These are phyloP conservation scores for Candida ovalis DNA, from an alignment of 805 yeast genomes.

Conservation along the genomic window DNA sequence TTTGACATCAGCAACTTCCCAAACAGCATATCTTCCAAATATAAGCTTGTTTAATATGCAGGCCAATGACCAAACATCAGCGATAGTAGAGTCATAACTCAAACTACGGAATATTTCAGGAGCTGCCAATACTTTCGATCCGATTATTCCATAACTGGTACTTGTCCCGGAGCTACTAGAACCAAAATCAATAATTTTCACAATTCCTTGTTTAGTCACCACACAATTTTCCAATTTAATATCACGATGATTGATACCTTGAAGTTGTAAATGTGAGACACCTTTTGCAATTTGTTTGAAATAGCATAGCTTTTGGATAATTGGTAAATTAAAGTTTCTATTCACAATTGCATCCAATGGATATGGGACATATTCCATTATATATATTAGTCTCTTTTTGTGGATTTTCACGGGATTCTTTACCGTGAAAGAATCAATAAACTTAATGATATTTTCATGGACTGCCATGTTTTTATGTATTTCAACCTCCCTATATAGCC, in stretches of 20 bases:
- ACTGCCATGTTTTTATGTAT: conserved; percentile 25
- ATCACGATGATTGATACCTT: conserved; percentile 44
- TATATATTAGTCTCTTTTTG: conserved; percentile 22
- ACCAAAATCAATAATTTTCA: conserved; percentile 52
- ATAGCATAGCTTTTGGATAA: conserved; percentile 26
- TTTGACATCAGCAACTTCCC: conserved; percentile 39
- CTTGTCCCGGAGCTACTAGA: conserved; percentile 28
- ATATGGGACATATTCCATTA: conserved; percentile 36
- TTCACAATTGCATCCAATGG: conserved; percentile 8
- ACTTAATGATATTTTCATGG: conserved; percentile 36
- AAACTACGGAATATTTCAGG: conserved; percentile 42
- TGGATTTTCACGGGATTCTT: conserved; percentile 3
- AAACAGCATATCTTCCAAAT: conserved; percentile 35
- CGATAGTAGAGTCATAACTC: conserved; percentile 37
- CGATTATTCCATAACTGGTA: conserved; percentile 40
- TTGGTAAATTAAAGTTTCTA: background rate
- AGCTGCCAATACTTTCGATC: conserved; percentile 42
- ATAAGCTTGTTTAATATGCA: conserved; percentile 35
- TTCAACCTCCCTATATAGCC: conserved; percentile 37
- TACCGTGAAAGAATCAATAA: conserved; percentile 28
- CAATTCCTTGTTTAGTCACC: conserved; percentile 24
- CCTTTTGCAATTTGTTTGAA: conserved; percentile 42
- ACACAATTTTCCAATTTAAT: conserved; percentile 46
- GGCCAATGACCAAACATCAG: conserved; percentile 52
- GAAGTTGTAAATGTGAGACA: conserved; percentile 35